Evolutionary conservation across 176 grass and related monocot genomes (phyloP).

Genomic region (Juncus effusus): DNA sequence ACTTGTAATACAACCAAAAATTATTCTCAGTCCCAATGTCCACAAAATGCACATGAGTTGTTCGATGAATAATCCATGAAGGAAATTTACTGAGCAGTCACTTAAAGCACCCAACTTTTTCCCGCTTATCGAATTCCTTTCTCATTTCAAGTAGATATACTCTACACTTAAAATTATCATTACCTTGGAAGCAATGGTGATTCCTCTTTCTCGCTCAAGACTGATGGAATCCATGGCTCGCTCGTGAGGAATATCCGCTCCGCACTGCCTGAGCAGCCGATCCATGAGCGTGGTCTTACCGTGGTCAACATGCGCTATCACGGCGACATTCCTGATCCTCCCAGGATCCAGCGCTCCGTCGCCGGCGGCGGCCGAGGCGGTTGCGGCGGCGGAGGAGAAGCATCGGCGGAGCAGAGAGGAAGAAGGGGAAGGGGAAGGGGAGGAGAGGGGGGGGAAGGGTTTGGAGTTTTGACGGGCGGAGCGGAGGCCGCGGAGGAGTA

Average conservation of each 20-base stretch:
- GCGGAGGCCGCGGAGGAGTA: constrained; percentile 69
- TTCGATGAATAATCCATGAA: neutral
- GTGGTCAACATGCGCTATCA: constrained; percentile 96
- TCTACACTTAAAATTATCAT: neutral
- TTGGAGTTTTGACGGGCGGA: constrained; percentile 32
- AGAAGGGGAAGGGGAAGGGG: constrained; percentile 31
- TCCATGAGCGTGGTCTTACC: constrained; percentile 99
- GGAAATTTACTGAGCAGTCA: neutral
- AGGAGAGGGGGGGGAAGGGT: neutral
- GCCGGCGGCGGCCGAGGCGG: constrained; percentile 5
- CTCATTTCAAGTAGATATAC: neutral
- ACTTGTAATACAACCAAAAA: too few species aligned
- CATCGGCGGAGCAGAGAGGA: constrained; percentile 40
- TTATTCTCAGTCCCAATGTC: neutral
- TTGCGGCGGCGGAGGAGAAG: constrained; percentile 33
- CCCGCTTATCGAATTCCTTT: neutral
- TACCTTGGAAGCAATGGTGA: constrained; percentile 95
- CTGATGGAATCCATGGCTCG: constrained; percentile 89
- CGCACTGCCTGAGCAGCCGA: constrained; percentile 83
- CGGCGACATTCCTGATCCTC: constrained; percentile 86
- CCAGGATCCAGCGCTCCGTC: constrained; percentile 43
- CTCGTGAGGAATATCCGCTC: constrained; percentile 89
- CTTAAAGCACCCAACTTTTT: neutral
- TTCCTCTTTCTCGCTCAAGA: constrained; percentile 88
- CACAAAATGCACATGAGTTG: neutral